phyloP scores from a whole-genome alignment of 192 early-diverging fungal genomes.

The Borealophlyctis nickersoniae region DNA sequence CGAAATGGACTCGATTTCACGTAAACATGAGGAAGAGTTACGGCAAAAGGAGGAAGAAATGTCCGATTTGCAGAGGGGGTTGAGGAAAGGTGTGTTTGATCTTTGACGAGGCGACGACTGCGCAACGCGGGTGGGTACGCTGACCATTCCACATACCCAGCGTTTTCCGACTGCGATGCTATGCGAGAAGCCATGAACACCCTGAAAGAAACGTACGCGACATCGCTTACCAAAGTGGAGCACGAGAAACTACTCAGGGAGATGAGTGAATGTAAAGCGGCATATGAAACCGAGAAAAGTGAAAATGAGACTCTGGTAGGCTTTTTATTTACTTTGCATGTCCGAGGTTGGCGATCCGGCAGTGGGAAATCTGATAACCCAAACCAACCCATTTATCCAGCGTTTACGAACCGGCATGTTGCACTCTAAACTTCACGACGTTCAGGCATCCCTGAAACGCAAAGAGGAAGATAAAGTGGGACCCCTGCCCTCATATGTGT shows the following conservation, averaged over 20 bases:
- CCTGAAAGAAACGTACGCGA: constrained; percentile 4
- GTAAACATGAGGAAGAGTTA: constrained; percentile 27
- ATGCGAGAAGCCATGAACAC: constrained; percentile 14
- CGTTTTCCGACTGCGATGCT: constrained; percentile 1
- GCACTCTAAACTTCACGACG: background rate
- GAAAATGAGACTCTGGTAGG: background rate
- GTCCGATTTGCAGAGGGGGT: constrained; percentile 20
- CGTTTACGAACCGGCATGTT: background rate
- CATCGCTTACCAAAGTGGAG: background rate
- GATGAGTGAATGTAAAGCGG: background rate
- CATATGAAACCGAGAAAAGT: background rate
- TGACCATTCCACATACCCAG: no score
- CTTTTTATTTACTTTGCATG: background rate
- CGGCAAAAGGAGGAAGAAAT: constrained; percentile 33
- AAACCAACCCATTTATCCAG: background rate
- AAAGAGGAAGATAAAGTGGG: constrained; percentile 13
- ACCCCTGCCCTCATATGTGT: background rate
- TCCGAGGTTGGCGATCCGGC: no score
- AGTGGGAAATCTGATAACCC: no score
- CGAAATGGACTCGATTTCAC: constrained; percentile 32
- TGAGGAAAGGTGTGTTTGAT: constrained; percentile 30
- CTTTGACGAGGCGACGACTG: no score
- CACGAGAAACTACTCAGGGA: constrained; percentile 1
- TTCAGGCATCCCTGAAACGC: constrained; percentile 13
- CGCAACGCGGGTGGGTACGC: no score